Percentiles rank a stretch among this genome's conserved stretches.
These are phyloP conservation scores for Byssoonygena ceratinophila DNA, from an alignment of 2,329 filamentous ascomycete genomes.

Conservation along the genomic window DNA sequence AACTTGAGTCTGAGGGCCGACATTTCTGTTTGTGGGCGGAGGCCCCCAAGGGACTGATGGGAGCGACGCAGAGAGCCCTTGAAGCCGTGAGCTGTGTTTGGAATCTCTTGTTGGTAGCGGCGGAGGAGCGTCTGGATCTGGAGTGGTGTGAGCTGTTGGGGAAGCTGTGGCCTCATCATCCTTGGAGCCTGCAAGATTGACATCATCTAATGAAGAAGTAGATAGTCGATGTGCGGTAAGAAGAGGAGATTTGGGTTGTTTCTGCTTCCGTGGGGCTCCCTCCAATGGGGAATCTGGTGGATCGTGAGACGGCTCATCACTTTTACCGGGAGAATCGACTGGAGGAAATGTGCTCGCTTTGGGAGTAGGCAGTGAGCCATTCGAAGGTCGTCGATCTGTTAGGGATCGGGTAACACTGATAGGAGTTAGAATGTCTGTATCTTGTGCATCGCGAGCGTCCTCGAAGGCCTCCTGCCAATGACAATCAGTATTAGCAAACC, in stretches of 20 bases:
- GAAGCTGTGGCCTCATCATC: slow-evolving; percentile 29
- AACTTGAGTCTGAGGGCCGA: slow-evolving; percentile 31
- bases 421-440: slow-evolving; percentile 21
- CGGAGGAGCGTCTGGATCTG: slow-evolving; percentile 17
- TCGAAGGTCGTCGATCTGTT: slow-evolving; percentile 37
- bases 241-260: slow-evolving; percentile 42
- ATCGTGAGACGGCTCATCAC: slow-evolving; percentile 21
- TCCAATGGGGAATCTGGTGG: slow-evolving; percentile 24
- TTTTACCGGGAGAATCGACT: slow-evolving; percentile 15
- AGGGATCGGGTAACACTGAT: slow-evolving; percentile 51
- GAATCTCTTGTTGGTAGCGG: slow-evolving; percentile 28
- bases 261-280: slow-evolving; percentile 28
- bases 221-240: slow-evolving; percentile 46
- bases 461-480: slow-evolving; percentile 63
- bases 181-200: slow-evolving; percentile 54
- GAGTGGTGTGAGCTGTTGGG: slow-evolving; percentile 10
- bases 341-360: slow-evolving; percentile 26
- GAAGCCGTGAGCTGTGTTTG: slow-evolving; percentile 28
- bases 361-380: slow-evolving; percentile 31
- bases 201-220: slow-evolving; percentile 51
- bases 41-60: slow-evolving; percentile 64
- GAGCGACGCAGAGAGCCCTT: slow-evolving; percentile 59
- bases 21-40: slow-evolving; percentile 36
- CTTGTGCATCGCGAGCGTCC: slow-evolving; percentile 56
- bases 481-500: slow-evolving; percentile 15